A percentile compares a stretch with the other conserved stretches of the same genome.
Evolutionary conservation across 352 stramenopile species (phyloP).

Genomic region (Phytophthora megakarya): DNA sequence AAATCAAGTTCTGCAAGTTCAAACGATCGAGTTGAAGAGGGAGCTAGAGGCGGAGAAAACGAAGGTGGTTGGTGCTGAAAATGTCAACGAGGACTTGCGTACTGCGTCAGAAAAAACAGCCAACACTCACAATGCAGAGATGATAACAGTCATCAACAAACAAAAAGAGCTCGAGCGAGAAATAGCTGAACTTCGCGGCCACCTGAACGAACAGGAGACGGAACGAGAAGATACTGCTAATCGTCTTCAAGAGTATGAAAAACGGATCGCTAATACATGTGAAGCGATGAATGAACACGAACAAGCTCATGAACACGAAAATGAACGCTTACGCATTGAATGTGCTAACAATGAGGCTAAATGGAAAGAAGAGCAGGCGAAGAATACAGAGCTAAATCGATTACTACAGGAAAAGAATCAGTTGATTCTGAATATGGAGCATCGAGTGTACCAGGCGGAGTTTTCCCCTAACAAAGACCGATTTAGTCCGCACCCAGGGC

Average conservation of each 20-base stretch:
- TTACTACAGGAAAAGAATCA: constrained; percentile 79
- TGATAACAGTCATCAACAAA: constrained; percentile 17
- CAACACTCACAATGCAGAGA: constrained; percentile 22
- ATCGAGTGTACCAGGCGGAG: constrained; percentile 30
- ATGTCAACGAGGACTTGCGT: constrained; percentile 19
- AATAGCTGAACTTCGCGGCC: constrained; percentile 35
- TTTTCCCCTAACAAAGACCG: neutral
- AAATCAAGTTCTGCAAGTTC: constrained; percentile 33
- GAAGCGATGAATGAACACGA: constrained; percentile 76
- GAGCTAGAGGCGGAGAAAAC: constrained; percentile 32
- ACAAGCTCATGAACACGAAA: constrained; percentile 60
- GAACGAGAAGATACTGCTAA: constrained; percentile 71
- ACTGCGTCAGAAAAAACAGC: constrained; percentile 16
- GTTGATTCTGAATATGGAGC: constrained; percentile 52
- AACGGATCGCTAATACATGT: constrained; percentile 68
- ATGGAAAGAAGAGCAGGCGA: constrained; percentile 54
- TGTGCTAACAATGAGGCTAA: constrained; percentile 38
- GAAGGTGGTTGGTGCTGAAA: constrained; percentile 15
- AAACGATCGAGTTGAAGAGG: constrained; percentile 38
- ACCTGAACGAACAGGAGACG: constrained; percentile 52
- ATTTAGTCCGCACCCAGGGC: neutral
- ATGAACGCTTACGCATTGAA: constrained; percentile 46
- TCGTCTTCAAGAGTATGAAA: constrained; percentile 76
- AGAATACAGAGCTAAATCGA: constrained; percentile 57
- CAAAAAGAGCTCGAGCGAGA: constrained; percentile 36